Conservation (phyloP, 176 grass and related monocot genomes). For the Puya raimondii region DNA sequence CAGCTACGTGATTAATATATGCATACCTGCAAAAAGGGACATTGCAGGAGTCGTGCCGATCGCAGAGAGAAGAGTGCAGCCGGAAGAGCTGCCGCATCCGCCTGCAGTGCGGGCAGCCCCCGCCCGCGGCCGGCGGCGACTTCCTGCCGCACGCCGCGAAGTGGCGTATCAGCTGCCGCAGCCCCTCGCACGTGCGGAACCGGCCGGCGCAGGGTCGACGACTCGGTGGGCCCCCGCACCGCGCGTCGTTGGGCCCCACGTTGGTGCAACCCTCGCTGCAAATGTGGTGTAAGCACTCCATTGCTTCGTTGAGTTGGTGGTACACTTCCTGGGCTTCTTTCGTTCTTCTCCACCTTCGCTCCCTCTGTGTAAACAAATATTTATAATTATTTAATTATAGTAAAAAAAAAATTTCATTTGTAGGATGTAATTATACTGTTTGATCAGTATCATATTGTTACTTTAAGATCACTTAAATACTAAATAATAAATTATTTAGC, state of each 20-base stretch:
- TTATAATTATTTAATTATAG: neutral
- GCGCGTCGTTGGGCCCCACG: neutral
- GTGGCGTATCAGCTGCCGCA: conserved; percentile 56
- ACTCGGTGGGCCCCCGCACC: neutral
- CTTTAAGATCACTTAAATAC: too few relatives aligned
- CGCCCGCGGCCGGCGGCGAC: neutral
- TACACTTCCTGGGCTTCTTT: conserved; percentile 33
- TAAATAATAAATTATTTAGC: too few relatives aligned
- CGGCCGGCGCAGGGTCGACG: neutral
- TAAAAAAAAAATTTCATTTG: neutral
- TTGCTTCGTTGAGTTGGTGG: conserved; percentile 49
- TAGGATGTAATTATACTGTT: too few relatives aligned
- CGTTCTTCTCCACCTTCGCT: conserved; percentile 36
- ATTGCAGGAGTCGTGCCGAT: conserved; percentile 34
- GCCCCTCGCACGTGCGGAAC: conserved; percentile 35
- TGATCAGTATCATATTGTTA: too few relatives aligned
- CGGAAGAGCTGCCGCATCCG: conserved; percentile 68
- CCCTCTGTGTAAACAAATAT: conserved; percentile 20
- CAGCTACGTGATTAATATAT: neutral
- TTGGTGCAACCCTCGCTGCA: conserved; percentile 18
- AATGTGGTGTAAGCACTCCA: conserved; percentile 52
- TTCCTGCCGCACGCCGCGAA: conserved; percentile 43
- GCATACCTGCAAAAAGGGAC: conserved; percentile 75
- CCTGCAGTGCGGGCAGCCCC: conserved; percentile 62
- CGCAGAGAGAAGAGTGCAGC: conserved; percentile 61